Base-by-base conservation (phyloP, 169 alveolate genomes). In the Cryptosporidium tyzzeri region DNA sequence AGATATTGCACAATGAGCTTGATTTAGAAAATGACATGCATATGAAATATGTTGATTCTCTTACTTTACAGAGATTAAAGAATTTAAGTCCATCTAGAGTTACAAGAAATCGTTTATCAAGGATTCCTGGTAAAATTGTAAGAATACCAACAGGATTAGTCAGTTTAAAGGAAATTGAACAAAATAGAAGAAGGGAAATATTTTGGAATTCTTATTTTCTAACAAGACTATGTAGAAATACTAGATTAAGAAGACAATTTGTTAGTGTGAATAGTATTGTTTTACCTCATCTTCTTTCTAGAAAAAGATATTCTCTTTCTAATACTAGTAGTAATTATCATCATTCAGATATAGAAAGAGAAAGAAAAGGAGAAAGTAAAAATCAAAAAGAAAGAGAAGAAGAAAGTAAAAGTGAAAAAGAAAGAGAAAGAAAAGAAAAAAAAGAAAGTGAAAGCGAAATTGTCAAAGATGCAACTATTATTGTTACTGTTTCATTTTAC, bases 401-500 rank as follows among this genome's bases (percentile, higher is more conserved):
- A 26, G 26, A 26, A 26, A 26, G 26, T 26, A 26, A 31, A 31
- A 2, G 35, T 1, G 35, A 31, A 31, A 31, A 2, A 31, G 3
- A 31, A 2, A 2, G 4, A 31, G 35, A 31, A 31, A 31, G 35
- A 1, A 1, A 31, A 2, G 4, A 31, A 1, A 1, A 31, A 31
- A 31, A 31, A 31, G 35, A 31, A 31, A 31, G 35, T 31, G 1
- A 31, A 37, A 48, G 14, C 37, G 80, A 80, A 41, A 18, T 1
- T 14, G 62, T 73, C 8, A 29, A 53, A 16, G 58, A 73, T 4
- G 70, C 59, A n/a, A 23, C 86, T 7, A n/a, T 62, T 37, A 80
- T 80, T 6, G 59, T 80, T 18, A 80, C 89, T 5, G 92, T 95
- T 35, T 93, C 94, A 33, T 92, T 95, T 69, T 95, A 93, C 65